Evolutionary conservation across 805 yeast species (phyloP), one percentile per base, ranked within the genome.

Genomic region (Candida yuanshanica): DNA sequence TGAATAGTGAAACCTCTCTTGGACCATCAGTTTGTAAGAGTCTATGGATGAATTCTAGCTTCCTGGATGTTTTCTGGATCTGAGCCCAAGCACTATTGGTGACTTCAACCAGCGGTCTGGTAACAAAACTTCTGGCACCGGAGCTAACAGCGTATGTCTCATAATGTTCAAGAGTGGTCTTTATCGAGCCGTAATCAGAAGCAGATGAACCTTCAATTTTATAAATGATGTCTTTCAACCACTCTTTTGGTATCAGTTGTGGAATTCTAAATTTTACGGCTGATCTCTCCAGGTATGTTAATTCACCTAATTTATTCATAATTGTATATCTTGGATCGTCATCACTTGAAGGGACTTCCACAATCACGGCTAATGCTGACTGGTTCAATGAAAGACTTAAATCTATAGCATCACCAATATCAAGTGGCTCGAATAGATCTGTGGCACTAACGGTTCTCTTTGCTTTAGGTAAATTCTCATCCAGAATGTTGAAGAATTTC

Each of bases 351-450:
- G 90, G 90, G 20, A 75, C 58, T 20, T 68, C 73, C 1, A 72
- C 78, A 25, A 83, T 70, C 37, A 81, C 72, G 21, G 75, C 72
- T 16, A 81, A 60, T 37, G 69, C 71, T 4, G 71, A 62, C 29
- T 67, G 68, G 37, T 70, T 63, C 36, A 68, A 53, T 7, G 59
- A 66, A 1, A 64, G 59, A 12, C 65, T 62, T 14, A 81, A 54
- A 14, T 78, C 73, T 4, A 81, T 88, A 36, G 81, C 62, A 57
- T 83, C 90, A 35, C 91, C 90, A 4, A 78, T 34, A 22, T 52
- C 49, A 4, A 55, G 27, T 0, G 60, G 52, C 4, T 39, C 22
- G 31, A 48, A 53, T 10, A 56, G 36, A 25, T 51, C 49, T 18
- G 31, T 27, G 5, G 31, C 31, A 14, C 16, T 27, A 12, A 27